Conservation (phyloP, 768 basidiomycete genomes). For the Phlebiopsis gigantea region DNA sequence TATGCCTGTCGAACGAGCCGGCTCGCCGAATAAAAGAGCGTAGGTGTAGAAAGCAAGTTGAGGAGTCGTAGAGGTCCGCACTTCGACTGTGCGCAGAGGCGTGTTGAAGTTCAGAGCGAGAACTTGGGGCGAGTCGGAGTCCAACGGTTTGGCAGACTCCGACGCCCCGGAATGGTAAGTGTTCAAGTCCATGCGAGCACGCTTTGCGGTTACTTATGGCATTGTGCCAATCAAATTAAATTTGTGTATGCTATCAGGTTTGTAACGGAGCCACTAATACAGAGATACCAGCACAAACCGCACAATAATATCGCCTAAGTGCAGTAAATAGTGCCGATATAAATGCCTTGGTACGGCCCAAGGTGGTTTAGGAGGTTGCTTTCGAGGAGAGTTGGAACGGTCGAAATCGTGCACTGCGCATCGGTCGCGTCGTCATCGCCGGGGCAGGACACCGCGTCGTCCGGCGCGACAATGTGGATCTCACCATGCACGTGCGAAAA, state of each 20-base stretch:
- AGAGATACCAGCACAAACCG: too few relatives aligned
- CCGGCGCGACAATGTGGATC: slow-evolving; percentile 41
- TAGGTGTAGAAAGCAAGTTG: too few relatives aligned
- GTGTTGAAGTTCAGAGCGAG: neutral
- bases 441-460: slow-evolving; percentile 36
- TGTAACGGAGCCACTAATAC: too few relatives aligned
- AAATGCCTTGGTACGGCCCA: slow-evolving; percentile 52
- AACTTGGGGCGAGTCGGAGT: neutral
- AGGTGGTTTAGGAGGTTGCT: slow-evolving; percentile 51
- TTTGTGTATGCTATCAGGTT: too few relatives aligned
- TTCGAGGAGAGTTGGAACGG: slow-evolving; percentile 48
- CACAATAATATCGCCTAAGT: too few relatives aligned
- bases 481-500: slow-evolving; percentile 50
- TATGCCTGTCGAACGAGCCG: too few relatives aligned
- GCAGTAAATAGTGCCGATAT: slow-evolving; percentile 38
- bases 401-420: slow-evolving; percentile 44
- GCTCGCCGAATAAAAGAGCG: too few relatives aligned
- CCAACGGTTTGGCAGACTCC: too few relatives aligned
- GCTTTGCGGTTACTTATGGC: too few relatives aligned
- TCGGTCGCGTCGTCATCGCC: slow-evolving; percentile 53
- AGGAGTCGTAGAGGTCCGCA: too few relatives aligned
- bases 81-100: neutral
- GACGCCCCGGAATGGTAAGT: neutral
- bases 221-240: too few relatives aligned
- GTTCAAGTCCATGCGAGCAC: neutral